phyloP scores from a whole-genome alignment of 1,284 basidiomycete species.

The Ustilago bromivora region DNA sequence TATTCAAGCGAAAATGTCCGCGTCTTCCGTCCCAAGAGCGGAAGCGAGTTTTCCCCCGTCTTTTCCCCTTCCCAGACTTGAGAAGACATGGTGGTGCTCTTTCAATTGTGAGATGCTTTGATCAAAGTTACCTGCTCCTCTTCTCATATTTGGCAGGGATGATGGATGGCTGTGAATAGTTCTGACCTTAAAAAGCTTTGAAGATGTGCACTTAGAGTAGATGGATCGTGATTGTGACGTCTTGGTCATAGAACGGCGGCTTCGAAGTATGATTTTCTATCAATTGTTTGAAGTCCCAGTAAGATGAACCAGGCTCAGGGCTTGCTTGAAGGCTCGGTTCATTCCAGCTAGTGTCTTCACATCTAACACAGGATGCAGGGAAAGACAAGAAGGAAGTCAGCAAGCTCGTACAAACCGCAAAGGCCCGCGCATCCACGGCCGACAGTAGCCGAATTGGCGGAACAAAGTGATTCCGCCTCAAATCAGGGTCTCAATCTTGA shows the following conservation, averaged over 20 bases:
- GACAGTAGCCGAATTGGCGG: slow-evolving; percentile 23
- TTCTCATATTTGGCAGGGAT: too few relatives aligned
- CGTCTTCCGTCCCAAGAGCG: slow-evolving; percentile 34
- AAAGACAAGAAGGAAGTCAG: background rate
- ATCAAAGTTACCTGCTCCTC: too few relatives aligned
- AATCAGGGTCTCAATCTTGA: background rate
- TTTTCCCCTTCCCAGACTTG: background rate
- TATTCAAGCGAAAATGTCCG: slow-evolving; percentile 13
- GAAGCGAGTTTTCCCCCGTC: slow-evolving; percentile 7
- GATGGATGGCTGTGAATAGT: too few relatives aligned
- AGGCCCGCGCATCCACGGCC: slow-evolving; percentile 14
- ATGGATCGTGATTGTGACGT: too few relatives aligned
- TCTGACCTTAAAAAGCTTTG: too few relatives aligned
- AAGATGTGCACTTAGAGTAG: too few relatives aligned
- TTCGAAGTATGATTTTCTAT: too few relatives aligned
- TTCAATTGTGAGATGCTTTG: too few relatives aligned
- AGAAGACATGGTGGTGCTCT: too few relatives aligned
- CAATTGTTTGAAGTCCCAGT: too few relatives aligned
- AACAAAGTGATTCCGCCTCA: slow-evolving; percentile 18
- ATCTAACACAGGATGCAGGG: background rate
- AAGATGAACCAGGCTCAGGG: too few relatives aligned
- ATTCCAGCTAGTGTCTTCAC: background rate
- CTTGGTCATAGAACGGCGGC: too few relatives aligned
- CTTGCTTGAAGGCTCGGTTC: background rate
- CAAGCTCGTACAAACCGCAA: slow-evolving; percentile 9